phyloP scores from a whole-genome alignment of 176 grass and related monocot genomes.

The Avena atlantica region DNA sequence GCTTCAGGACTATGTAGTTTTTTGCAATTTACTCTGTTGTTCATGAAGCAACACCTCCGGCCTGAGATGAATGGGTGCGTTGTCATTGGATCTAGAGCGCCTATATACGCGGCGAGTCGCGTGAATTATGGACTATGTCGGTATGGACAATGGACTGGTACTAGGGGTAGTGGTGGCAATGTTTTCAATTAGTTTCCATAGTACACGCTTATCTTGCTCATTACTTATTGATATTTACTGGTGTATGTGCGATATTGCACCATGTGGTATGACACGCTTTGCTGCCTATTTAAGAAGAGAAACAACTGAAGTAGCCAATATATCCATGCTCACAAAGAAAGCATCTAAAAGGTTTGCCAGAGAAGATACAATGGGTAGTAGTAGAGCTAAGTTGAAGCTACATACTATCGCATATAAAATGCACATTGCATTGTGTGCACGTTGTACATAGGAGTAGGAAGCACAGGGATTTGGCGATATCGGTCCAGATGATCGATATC shows the following conservation, averaged over 20 bases:
- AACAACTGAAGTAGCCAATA: not conserved
- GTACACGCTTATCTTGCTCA: not conserved
- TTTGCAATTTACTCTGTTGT: no score
- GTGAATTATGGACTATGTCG: no score
- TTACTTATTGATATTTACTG: not conserved
- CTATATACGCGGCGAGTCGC: no score
- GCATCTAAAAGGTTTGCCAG: not conserved
- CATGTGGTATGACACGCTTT: not conserved
- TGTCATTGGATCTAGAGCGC: no score
- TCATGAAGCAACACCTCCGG: no score
- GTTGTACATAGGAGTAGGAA: not conserved
- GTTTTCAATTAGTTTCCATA: not conserved
- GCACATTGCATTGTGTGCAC: not conserved
- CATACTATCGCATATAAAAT: not conserved
- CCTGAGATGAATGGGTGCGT: no score
- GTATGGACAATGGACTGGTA: no score
- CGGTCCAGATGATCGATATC: no score
- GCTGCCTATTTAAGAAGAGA: not conserved
- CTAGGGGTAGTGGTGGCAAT: no score
- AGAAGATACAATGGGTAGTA: not conserved
- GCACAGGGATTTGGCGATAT: not conserved
- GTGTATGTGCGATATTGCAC: not conserved
- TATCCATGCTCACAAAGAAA: not conserved
- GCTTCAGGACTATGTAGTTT: no score
- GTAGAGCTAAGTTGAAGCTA: not conserved